Conservation (phyloP, 192 early-diverging fungal species). For the Entomortierella beljakovae region DNA sequence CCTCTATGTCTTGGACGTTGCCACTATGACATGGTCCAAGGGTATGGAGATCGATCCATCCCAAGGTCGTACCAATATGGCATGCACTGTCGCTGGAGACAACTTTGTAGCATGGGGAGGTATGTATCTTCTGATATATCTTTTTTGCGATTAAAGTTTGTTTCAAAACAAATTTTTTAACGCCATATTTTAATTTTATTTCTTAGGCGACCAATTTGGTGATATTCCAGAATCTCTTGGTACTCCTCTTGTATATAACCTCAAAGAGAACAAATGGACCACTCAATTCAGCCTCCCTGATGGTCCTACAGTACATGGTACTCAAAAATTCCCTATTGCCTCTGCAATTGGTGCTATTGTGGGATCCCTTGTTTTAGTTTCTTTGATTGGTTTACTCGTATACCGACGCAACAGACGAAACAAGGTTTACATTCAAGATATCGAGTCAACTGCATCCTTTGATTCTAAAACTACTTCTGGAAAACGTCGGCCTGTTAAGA, state of each 20-base stretch:
- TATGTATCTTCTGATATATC: not conserved
- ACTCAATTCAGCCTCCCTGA: not conserved
- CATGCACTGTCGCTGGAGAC: not conserved
- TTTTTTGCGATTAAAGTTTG: not conserved
- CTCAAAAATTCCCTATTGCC: not conserved
- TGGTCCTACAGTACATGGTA: not conserved
- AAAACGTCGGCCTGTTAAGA: not conserved
- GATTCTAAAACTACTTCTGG: not conserved
- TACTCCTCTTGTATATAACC: not conserved
- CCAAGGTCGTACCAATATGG: not conserved
- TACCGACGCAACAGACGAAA: not conserved
- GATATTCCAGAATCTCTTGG: not conserved
- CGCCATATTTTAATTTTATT: not conserved
- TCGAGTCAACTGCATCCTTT: not conserved
- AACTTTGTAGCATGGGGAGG: constrained; percentile 20
- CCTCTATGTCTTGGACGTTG: constrained; percentile 8
- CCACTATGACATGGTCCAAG: not conserved
- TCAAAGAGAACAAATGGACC: not conserved
- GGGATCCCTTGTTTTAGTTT: not conserved
- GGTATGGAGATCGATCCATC: not conserved
- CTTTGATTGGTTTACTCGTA: not conserved
- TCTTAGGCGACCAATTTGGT: not conserved
- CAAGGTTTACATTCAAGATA: not conserved
- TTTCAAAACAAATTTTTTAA: not conserved
- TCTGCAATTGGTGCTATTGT: not conserved